Base-by-base conservation (phyloP, 1,284 basidiomycete genomes). In the Irpex sp. region DNA sequence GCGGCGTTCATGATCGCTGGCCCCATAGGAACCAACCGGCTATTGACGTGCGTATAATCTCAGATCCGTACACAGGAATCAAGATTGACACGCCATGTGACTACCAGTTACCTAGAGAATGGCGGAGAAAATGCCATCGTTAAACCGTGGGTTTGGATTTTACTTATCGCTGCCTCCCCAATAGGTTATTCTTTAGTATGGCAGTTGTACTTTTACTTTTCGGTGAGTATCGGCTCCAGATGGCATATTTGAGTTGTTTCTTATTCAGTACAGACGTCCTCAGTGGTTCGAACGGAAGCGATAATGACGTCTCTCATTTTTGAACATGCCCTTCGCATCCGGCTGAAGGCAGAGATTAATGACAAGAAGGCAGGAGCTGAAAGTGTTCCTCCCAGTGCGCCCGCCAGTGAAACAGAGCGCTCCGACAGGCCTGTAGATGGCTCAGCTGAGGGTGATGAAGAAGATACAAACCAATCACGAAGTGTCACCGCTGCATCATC, bases 271-370 rank as follows among this genome's bases (percentile, higher is more conserved):
- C 47, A 75, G 72, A 83, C 79, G 2, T 71, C 77, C 12, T 75
- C 75, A 10, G 71, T 83, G 8, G 82, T 87, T 12, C 81, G 82
- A 45, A 69, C 74, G 5, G 85, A 90, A 69, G 80, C 80, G 2
- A 79, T 90, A 53, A 75, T 90, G 58, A 88, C 86, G 0, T 82
- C 90, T 66, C 77, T 90, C 2, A 72, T 90, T 5, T 89, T 90
- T 67, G 85, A 88, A 61, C 88, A 90, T 66, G 77, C 86, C 2
- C 76, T 90, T 3, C 80, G 87, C 42, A 82, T 90, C 49, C 80
- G 88, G 19, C 78, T 90, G 74, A 84, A 84, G 65, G 79, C 82
- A 2, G 80, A 83, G 68, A 70, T 33, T 55, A 19, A 21, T 18
- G 39, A 33, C 51, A 0, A 54, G 39, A 57, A 61, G 48, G 12